Conservation (phyloP, 2,329 filamentous ascomycete genomes). For the Teratosphaeriaceae sp. region DNA sequence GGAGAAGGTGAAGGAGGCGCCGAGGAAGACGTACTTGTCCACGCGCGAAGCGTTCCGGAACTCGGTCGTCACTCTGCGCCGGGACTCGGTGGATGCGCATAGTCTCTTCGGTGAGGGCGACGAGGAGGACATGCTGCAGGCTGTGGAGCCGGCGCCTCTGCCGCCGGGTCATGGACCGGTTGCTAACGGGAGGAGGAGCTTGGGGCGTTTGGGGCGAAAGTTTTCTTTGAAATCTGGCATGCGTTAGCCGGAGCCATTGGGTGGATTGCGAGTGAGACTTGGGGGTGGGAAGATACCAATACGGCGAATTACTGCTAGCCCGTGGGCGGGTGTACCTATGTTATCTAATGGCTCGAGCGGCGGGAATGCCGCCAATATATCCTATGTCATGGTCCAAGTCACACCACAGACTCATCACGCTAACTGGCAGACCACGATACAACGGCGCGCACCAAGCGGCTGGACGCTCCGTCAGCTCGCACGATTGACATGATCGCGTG, state of each 20-base stretch:
- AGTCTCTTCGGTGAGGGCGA: constrained; percentile 2
- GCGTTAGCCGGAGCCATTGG: constrained; percentile 1
- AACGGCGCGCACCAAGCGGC: too few species aligned
- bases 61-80: constrained; percentile 3
- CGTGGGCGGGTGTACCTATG: background rate
- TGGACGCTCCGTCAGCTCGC: too few species aligned
- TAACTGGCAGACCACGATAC: too few species aligned
- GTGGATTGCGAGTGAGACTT: background rate
- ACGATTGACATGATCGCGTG: too few species aligned
- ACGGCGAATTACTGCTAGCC: background rate
- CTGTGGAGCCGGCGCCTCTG: background rate
- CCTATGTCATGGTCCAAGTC: too few species aligned
- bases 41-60: constrained; percentile 8
- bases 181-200: background rate
- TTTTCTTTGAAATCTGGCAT: constrained; percentile 2
- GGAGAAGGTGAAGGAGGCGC: constrained; percentile 8
- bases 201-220: background rate
- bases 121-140: background rate
- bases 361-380: too few species aligned
- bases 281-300: background rate
- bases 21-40: constrained; percentile 5
- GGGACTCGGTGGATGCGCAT: constrained; percentile 4
- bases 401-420: too few species aligned
- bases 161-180: background rate
- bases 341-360: too few species aligned